Base-by-base conservation (phyloP, 225 moss, liverwort and hornwort genomes). In the Physcomitrellopsis africana region DNA sequence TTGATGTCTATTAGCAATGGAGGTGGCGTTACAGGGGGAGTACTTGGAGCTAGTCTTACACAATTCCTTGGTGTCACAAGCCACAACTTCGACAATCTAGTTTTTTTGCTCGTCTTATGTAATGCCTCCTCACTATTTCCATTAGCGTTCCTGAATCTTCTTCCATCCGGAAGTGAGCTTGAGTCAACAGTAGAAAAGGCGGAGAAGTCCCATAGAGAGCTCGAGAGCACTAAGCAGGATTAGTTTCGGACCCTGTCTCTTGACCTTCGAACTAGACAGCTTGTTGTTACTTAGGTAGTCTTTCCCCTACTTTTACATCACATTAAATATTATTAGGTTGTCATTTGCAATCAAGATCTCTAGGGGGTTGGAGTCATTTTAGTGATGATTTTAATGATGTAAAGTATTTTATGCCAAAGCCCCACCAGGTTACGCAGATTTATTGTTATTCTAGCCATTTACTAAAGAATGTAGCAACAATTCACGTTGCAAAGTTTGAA, bases 1-100 rank as follows among this genome's bases (percentile, higher is more conserved):
- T 77, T 99, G 70, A 99, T 99, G 99, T 99, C 99, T 37, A 90
- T 99, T 70, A 93, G 93, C 79, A 99, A 99, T 19, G 99, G 95
- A 24, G 99, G 91, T 10, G 90, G 99, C 60, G 90, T 99, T 5
- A 23, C 79, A 41, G 99, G 99, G 19, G 95, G 99, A 13, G 80
- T 99, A 23, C 45, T 95, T 10, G 99, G 99, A 46, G 95, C 99
- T 16, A 87, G 87, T 70, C 85, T 99, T 1, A 99, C 95, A 0
- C 79, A 83, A 20, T 3, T 90, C 29, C 80, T 99, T 5, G 93
- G 93, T 32, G 95, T 99, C 63, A 95, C 99, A 18, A 89, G 95
- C 72, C 79, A 88, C 44, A 92, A 95, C 60, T 99, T 95, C 51
- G 80, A 89, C 20, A 92, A 93, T 57, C 75, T 99, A 1, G 93